These are phyloP conservation scores for Suillus lakei DNA, from an alignment of 768 basidiomycete species.

Conservation along the genomic window DNA sequence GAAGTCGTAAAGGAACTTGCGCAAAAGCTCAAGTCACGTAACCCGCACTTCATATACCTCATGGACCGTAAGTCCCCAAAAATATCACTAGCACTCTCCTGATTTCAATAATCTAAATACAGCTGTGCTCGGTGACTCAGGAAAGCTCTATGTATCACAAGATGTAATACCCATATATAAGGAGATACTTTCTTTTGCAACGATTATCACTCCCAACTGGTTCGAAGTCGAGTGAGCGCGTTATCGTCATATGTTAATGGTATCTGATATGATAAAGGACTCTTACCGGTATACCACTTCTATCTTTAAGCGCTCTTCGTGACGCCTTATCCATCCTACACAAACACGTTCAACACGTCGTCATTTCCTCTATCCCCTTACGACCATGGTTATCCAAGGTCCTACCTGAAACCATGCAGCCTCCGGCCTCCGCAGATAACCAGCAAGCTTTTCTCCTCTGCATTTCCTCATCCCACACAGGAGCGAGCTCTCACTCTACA, in stretches of 20 bases:
- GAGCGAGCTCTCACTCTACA: slow-evolving; percentile 33
- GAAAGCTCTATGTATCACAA: slow-evolving; percentile 84
- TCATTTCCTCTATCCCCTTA: slow-evolving; percentile 89
- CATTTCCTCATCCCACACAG: slow-evolving; percentile 64
- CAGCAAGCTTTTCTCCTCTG: slow-evolving; percentile 69
- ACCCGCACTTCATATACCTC: slow-evolving; percentile 76
- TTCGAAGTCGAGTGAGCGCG: slow-evolving; percentile 90
- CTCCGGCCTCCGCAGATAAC: slow-evolving; percentile 20
- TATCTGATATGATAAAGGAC: slow-evolving; percentile 49
- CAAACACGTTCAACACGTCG: slow-evolving; percentile 81
- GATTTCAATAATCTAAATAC: slow-evolving; percentile 7
- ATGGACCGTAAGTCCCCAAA: slow-evolving; percentile 76
- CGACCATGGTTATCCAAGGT: slow-evolving; percentile 59
- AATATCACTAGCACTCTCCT: background rate
- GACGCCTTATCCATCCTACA: slow-evolving; percentile 78
- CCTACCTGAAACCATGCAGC: slow-evolving; percentile 50
- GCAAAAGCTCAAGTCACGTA: slow-evolving; percentile 57
- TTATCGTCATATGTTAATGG: background rate
- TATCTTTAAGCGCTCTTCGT: slow-evolving; percentile 67
- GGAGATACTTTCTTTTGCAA: slow-evolving; percentile 77
- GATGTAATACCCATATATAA: slow-evolving; percentile 90
- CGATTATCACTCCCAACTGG: slow-evolving; percentile 97
- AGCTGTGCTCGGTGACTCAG: slow-evolving; percentile 97
- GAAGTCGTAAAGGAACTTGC: slow-evolving; percentile 67
- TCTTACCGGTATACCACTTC: slow-evolving; percentile 73